Evolutionary conservation across 2,329 filamentous ascomycete genomes (phyloP).

Genomic region (Podosphaera xanthii): DNA sequence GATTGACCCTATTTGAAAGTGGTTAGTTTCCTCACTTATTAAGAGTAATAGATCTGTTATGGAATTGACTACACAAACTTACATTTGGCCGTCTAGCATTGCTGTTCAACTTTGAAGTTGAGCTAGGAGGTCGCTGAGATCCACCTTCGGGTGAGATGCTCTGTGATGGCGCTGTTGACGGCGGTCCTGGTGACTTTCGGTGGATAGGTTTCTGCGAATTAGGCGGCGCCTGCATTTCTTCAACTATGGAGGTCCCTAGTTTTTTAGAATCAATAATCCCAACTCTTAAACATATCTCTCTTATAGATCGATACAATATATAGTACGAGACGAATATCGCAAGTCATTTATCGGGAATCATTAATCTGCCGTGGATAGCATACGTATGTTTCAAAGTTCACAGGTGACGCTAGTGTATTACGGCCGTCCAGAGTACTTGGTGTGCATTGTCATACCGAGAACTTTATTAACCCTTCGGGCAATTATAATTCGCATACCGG

Average conservation of each 20-base stretch:
- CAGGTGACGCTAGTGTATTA: too few species aligned
- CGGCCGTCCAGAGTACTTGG: too few species aligned
- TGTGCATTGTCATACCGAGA: too few species aligned
- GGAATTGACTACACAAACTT: constrained; percentile 17
- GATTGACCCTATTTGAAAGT: constrained; percentile 4
- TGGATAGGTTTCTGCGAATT: constrained; percentile 31
- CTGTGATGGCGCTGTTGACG: constrained; percentile 30
- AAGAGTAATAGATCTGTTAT: not conserved
- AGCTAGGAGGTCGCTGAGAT: constrained; percentile 38
- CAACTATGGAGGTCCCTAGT: not conserved
- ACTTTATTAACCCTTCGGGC: too few species aligned
- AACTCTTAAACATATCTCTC: not conserved
- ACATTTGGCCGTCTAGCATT: constrained; percentile 29
- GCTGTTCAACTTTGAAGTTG: constrained; percentile 34
- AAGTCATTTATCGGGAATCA: not conserved
- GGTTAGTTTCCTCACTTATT: constrained; percentile 2
- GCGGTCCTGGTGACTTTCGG: constrained; percentile 36
- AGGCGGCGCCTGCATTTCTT: constrained; percentile 27
- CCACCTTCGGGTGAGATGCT: constrained; percentile 31
- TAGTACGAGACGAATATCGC: not conserved
- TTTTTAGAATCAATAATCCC: constrained; percentile 1
- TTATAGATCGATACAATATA: too few species aligned
- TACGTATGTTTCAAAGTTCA: not conserved
- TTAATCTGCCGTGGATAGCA: too few species aligned
- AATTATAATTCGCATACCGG: too few species aligned